Evolutionary conservation across 2,329 filamentous ascomycete species (phyloP), one percentile per base, ranked within the genome.

Genomic region (Fusarium buxicola): DNA sequence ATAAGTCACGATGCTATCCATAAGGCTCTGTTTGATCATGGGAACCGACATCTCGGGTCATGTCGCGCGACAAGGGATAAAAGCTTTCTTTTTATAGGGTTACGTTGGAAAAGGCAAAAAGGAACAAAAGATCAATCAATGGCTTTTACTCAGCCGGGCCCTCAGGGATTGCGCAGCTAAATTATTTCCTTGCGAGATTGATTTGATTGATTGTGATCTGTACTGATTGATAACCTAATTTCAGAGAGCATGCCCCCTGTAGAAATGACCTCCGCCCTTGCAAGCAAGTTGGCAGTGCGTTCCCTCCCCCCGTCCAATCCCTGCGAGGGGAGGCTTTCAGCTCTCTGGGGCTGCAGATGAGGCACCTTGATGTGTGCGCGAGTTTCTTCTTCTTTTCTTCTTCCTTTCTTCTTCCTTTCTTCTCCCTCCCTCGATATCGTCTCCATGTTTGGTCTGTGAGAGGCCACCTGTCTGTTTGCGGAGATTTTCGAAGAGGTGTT

Each of bases 151-250:
- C n/a, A n/a, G n/a, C n/a, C n/a, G n/a, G n/a, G n/a, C n/a, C n/a
- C n/a, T n/a, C n/a, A n/a, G n/a, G n/a, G n/a, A n/a, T n/a, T n/a
- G n/a, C n/a, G n/a, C n/a, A n/a, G n/a, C n/a, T n/a, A n/a, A n/a
- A n/a, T n/a, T n/a, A n/a, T n/a, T n/a, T n/a, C n/a, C n/a, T n/a
- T n/a, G n/a, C n/a, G n/a, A 15, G 13, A 15, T 10, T 4, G 13
- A 16, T 16, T 36, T 55, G 58, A 63, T 65, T 59, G 61, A 65
- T 65, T 65, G 40, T 35, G 50, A 62, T 52, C 43, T 24, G 41
- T 48, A 34, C 65, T 70, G 68, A 70, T 70, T 70, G 68, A 70
- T 70, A 70, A 70, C 68, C 41, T 65, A 65, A 69, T 58, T 60
- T 48, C 48, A 46, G 21, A 44, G 34, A 50, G 32, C 45, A 28